Evolutionary conservation across 2,329 filamentous ascomycete species (phyloP).

Genomic region (Cordyceps fumosorosea): DNA sequence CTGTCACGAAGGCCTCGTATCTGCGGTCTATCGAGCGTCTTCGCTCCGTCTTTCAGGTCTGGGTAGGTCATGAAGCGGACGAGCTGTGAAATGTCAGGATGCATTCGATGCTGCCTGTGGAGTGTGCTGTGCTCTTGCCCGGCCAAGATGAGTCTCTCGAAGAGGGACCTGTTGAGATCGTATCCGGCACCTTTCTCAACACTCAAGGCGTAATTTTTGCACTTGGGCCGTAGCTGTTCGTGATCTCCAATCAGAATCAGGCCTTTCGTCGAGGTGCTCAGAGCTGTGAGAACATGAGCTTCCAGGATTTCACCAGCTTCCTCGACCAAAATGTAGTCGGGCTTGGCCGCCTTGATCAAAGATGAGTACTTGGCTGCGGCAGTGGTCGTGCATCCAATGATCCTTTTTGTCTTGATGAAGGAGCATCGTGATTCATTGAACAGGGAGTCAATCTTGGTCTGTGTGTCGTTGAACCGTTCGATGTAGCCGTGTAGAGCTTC

Average conservation of each 20-base stretch:
- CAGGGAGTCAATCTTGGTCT: neutral
- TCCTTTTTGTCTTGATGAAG: slow-evolving; percentile 45
- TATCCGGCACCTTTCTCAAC: slow-evolving; percentile 60
- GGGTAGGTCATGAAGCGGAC: slow-evolving; percentile 56
- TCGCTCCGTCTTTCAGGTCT: slow-evolving; percentile 46
- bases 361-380: slow-evolving; percentile 56
- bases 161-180: slow-evolving; percentile 61
- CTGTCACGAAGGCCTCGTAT: slow-evolving; percentile 21
- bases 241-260: slow-evolving; percentile 68
- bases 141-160: slow-evolving; percentile 58
- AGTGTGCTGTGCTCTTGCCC: slow-evolving; percentile 49
- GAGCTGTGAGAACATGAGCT: slow-evolving; percentile 52
- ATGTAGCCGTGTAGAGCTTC: slow-evolving; percentile 32
- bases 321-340: slow-evolving; percentile 60
- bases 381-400: slow-evolving; percentile 68
- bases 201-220: slow-evolving; percentile 52
- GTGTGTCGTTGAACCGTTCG: slow-evolving; percentile 31
- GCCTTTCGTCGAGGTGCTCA: slow-evolving; percentile 51
- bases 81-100: slow-evolving; percentile 58
- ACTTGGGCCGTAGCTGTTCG: slow-evolving; percentile 63
- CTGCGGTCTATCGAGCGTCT: slow-evolving; percentile 30
- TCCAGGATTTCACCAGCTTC: slow-evolving; percentile 71
- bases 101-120: slow-evolving; percentile 59
- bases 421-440: slow-evolving; percentile 22
- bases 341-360: slow-evolving; percentile 45